Percentiles rank a stretch among this genome's conserved stretches.
Evolutionary conservation across 768 basidiomycete genomes (phyloP).

Genomic region (Astraeus odoratus): DNA sequence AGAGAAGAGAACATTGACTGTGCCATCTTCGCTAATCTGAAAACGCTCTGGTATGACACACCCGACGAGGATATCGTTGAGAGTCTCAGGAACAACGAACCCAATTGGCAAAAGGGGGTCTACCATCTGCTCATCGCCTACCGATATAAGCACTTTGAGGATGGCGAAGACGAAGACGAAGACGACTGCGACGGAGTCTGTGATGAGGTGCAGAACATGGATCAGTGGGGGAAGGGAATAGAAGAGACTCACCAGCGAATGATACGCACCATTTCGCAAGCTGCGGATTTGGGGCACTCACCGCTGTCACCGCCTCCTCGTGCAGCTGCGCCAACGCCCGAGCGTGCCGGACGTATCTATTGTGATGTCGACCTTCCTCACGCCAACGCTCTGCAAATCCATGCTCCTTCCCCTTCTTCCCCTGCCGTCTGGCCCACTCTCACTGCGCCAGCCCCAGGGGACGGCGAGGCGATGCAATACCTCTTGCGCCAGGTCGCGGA

Average conservation of each 20-base stretch:
- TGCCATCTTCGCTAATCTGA: slow-evolving; percentile 85
- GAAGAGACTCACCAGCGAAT: slow-evolving; percentile 17
- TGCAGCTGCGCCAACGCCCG: slow-evolving; percentile 55
- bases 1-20: slow-evolving; percentile 66
- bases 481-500: slow-evolving; percentile 85
- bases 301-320: slow-evolving; percentile 43
- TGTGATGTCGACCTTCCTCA: slow-evolving; percentile 13
- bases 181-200: slow-evolving; percentile 24
- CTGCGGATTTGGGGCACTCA: slow-evolving; percentile 21
- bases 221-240: slow-evolving; percentile 31
- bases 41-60: slow-evolving; percentile 85
- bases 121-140: slow-evolving; percentile 88
- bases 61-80: slow-evolving; percentile 67
- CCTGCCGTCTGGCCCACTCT: slow-evolving; percentile 16
- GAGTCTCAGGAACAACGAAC: slow-evolving; percentile 56
- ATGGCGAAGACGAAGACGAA: slow-evolving; percentile 68
- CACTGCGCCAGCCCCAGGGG: slow-evolving; percentile 36
- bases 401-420: slow-evolving; percentile 20
- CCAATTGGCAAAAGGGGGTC: slow-evolving; percentile 94
- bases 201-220: slow-evolving; percentile 29
- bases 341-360: slow-evolving; percentile 38
- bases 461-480: slow-evolving; percentile 70
- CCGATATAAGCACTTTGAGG: slow-evolving; percentile 64
- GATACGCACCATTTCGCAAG: slow-evolving; percentile 19
- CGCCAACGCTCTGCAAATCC: slow-evolving; percentile 18